Evolutionary conservation across 768 basidiomycete genomes (phyloP).

Genomic region (Xerocomellus chrysenteron): DNA sequence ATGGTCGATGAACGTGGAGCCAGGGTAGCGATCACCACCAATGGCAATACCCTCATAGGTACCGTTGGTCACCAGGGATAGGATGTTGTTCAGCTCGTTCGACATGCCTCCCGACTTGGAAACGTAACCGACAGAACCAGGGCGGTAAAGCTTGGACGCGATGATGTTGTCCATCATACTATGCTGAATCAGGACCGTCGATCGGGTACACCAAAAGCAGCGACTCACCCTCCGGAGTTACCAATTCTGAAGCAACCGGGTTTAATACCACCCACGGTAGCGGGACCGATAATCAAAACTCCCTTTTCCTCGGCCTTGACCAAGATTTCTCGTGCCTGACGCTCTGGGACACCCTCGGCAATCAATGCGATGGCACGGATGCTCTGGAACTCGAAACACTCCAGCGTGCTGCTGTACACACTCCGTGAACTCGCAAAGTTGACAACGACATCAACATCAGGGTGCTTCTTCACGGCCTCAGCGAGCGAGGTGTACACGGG

Average conservation of each 20-base stretch:
- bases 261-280: slow-evolving; percentile 99
- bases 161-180: slow-evolving; percentile 99
- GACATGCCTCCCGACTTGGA: slow-evolving; percentile 99
- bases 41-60: slow-evolving; percentile 99
- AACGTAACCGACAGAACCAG: slow-evolving; percentile 97
- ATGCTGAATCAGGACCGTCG: slow-evolving; percentile 4
- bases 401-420: slow-evolving; percentile 93
- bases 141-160: slow-evolving; percentile 95
- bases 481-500: slow-evolving; percentile 93
- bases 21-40: slow-evolving; percentile 98
- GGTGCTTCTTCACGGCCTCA: slow-evolving; percentile 92
- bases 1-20: slow-evolving; percentile 98
- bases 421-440: slow-evolving; percentile 96
- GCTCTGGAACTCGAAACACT: slow-evolving; percentile 63
- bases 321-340: slow-evolving; percentile 95
- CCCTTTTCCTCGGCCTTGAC: slow-evolving; percentile 82
- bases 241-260: slow-evolving; percentile 99
- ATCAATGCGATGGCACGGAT: slow-evolving; percentile 78
- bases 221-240: slow-evolving; percentile 89
- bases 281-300: slow-evolving; percentile 93
- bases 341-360: slow-evolving; percentile 98
- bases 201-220: neutral
- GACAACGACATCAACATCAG: slow-evolving; percentile 95
- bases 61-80: slow-evolving; percentile 93
- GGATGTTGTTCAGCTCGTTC: slow-evolving; percentile 99